Evolutionary conservation across 257 asterid genomes (phyloP).

Genomic region (Ehretia macrophylla): DNA sequence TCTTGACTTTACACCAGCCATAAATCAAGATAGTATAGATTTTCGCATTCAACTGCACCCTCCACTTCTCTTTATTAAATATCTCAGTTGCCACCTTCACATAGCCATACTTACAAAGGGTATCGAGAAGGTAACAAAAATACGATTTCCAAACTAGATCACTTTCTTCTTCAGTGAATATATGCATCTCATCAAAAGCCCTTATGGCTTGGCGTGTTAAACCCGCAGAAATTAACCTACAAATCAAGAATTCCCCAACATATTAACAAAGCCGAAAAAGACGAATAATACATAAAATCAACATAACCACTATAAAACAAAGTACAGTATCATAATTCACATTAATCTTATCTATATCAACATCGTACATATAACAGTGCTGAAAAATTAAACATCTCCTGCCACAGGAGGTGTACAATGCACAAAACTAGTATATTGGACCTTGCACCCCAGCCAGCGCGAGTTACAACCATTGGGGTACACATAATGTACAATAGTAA

Average conservation of each 20-base stretch:
- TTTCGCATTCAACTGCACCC: conserved; percentile 46
- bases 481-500: no score
- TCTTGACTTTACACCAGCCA: conserved; percentile 87
- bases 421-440: no score
- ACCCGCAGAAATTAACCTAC: conserved; percentile 62
- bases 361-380: no score
- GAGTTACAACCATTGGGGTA: no score
- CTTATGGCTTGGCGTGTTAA: conserved; percentile 65
- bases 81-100: conserved; percentile 77
- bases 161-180: conserved; percentile 43
- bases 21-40: conserved; percentile 69
- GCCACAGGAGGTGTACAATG: no score
- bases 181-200: conserved; percentile 64
- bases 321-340: no score
- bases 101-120: conserved; percentile 84
- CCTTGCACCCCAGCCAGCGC: no score
- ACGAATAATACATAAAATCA: neutral
- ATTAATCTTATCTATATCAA: no score
- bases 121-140: conserved; percentile 65
- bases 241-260: neutral
- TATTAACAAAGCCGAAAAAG: neutral
- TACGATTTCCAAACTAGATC: conserved; percentile 25
- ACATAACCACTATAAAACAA: no score
- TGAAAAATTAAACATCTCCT: no score
- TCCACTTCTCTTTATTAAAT: conserved; percentile 70